Conservation (phyloP, 495 filamentous ascomycete genomes). For the Hypoxylon fuscum region DNA sequence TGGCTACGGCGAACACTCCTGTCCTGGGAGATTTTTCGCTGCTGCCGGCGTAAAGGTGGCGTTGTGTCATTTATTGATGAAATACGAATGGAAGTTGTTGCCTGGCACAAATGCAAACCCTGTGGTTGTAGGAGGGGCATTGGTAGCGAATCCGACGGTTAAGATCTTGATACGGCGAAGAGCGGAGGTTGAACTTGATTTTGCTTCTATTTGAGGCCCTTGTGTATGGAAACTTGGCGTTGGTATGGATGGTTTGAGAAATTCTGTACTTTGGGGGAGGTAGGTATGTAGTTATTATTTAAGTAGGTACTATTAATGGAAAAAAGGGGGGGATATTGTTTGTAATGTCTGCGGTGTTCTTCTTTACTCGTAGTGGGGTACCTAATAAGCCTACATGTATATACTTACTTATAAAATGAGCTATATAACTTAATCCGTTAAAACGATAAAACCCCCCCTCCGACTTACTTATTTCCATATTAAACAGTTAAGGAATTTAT, state of each 20-base stretch:
- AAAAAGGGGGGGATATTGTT: too few species aligned
- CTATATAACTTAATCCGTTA: too few species aligned
- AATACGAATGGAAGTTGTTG: constrained; percentile 52
- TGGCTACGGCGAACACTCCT: constrained; percentile 51
- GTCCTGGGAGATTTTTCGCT: constrained; percentile 57
- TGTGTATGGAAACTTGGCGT: not conserved
- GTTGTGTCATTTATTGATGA: constrained; percentile 49
- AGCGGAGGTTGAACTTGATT: constrained; percentile 21
- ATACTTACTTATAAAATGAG: too few species aligned
- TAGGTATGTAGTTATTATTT: too few species aligned
- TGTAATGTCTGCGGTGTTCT: too few species aligned
- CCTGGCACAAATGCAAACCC: constrained; percentile 9
- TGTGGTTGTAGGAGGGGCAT: not conserved
- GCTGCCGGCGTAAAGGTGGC: constrained; percentile 52
- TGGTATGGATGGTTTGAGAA: not conserved
- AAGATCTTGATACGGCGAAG: constrained; percentile 18
- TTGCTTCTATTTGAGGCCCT: not conserved
- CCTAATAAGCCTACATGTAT: too few species aligned
- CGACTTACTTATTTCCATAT: too few species aligned
- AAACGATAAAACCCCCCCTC: too few species aligned
- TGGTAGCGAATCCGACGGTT: not conserved
- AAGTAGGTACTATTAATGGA: too few species aligned
- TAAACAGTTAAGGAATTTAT: not conserved
- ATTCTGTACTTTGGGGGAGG: too few species aligned
- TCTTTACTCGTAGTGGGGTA: too few species aligned